Evolutionary conservation across 176 grass and related monocot genomes (phyloP).

Genomic region (Tillandsia leiboldiana): DNA sequence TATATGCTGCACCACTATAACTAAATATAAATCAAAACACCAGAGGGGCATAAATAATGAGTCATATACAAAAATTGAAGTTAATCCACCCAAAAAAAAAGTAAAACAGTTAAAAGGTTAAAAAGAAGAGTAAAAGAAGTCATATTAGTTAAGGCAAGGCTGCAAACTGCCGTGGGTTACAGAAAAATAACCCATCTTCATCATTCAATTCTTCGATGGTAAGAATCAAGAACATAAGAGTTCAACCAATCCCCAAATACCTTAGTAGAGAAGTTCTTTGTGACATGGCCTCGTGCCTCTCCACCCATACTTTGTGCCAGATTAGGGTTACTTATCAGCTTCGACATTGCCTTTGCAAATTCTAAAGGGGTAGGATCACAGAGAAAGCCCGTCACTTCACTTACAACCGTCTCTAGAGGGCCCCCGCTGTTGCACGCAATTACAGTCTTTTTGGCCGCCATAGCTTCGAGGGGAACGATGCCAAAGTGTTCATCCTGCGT

Average conservation of each 20-base stretch:
- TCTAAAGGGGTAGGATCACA: conserved; percentile 56
- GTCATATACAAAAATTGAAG: too few relatives aligned
- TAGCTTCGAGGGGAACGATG: conserved; percentile 94
- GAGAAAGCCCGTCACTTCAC: conserved; percentile 66
- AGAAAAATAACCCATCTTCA: background rate
- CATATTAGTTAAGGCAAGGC: too few relatives aligned
- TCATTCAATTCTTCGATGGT: conserved; percentile 13
- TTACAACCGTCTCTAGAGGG: conserved; percentile 70
- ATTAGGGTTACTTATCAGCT: conserved; percentile 47
- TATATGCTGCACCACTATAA: too few relatives aligned
- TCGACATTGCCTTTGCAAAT: conserved; percentile 70
- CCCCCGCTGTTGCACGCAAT: conserved; percentile 92
- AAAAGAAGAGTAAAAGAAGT: too few relatives aligned
- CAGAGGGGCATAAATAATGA: too few relatives aligned
- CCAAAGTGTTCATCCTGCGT: conserved; percentile 90
- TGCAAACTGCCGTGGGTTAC: too few relatives aligned
- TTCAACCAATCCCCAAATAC: conserved; percentile 11
- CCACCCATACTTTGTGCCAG: conserved; percentile 53
- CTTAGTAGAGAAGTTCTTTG: conserved; percentile 5
- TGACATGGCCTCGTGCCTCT: conserved; percentile 58
- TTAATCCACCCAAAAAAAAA: too few relatives aligned
- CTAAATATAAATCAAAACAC: too few relatives aligned
- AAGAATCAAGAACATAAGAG: conserved; percentile 13
- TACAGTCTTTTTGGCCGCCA: conserved; percentile 86
- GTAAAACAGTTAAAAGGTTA: too few relatives aligned